Base-by-base conservation (phyloP, 345 rosid species). In the Turnera subulata region DNA sequence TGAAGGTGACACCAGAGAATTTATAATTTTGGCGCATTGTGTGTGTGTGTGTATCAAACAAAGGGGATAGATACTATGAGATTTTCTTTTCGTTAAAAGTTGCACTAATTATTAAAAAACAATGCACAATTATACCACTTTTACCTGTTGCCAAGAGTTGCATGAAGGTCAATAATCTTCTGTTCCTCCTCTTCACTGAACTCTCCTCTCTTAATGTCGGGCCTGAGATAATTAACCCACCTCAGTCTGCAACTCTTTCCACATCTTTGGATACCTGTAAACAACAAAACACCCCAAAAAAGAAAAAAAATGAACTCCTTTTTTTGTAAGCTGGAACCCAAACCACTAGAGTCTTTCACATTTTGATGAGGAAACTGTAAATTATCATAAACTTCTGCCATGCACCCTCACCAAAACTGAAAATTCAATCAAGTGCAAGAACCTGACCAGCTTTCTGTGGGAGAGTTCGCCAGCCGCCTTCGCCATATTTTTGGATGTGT, bases 391-490 rank as follows among this genome's bases (percentile, higher is more conserved):
- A 29, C 35, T 29, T 29, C 4, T 29, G 35, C 8, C 4, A 3
- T 4, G 5, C 35, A 29, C 35, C 35, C 35, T 50, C 35, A n/a
- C 2, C 1, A 13, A 29, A 51, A 51, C 12, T 8, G 5, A 9
- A 32, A 29, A 1, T 1, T 13, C 10, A 16, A 29, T 21, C 0
- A 17, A 52, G 18, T 5, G 14, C n/a, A 15, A 5, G 22, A 29
- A 29, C 8, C 35, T 11, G 8, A 54, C 58, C 58, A 54, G 58
- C 58, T 37, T 54, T 54, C 23, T 37, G 53, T 15, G 63, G 55
- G 45, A 59, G 17, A 16, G 63, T 16, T 6, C 55, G 63, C 63
- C 55, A 59, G 20, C 63, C 42, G 3, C 63, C 63, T 59, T 59
- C 63, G 33, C 63, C 63, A 23, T 59, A 54, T 11, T 35, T 14